Evolutionary conservation across 2,329 filamentous ascomycete genomes (phyloP).

Genomic region (Fusarium chlamydosporum): DNA sequence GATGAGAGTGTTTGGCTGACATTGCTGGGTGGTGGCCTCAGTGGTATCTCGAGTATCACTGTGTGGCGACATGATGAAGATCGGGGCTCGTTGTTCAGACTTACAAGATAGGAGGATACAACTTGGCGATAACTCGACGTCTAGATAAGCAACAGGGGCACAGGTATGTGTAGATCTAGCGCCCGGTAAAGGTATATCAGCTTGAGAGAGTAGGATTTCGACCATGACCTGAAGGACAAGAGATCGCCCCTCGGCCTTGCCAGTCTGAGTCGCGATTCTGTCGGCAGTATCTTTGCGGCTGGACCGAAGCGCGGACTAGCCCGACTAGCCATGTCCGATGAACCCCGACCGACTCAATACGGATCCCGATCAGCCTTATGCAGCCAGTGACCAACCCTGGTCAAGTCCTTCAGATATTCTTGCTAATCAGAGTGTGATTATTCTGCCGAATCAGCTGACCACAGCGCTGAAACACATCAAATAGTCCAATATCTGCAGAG

Average conservation of each 20-base stretch:
- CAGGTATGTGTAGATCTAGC: background rate
- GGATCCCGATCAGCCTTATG: background rate
- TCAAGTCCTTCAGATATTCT: background rate
- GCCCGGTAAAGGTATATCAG: background rate
- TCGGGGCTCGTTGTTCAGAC: background rate
- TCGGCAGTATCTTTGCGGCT: background rate
- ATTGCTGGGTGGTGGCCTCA: background rate
- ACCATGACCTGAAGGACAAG: background rate
- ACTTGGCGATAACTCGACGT: background rate
- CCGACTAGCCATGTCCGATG: background rate
- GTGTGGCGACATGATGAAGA: background rate
- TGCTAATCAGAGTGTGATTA: background rate
- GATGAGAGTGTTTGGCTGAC: background rate
- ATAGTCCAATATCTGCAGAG: background rate
- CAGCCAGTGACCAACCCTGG: background rate
- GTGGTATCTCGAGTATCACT: background rate
- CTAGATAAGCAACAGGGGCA: background rate
- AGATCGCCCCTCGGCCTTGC: background rate
- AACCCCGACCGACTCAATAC: slow-evolving; percentile 1
- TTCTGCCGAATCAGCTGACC: background rate
- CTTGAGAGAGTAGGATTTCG: background rate
- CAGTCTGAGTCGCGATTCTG: background rate
- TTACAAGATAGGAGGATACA: background rate
- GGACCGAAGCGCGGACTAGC: background rate
- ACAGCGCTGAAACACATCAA: slow-evolving; percentile 8